A percentile compares a stretch with the other conserved stretches of the same genome.
Conservation (phyloP, 2,329 filamentous ascomycete genomes). For the Fusarium nurragi region DNA sequence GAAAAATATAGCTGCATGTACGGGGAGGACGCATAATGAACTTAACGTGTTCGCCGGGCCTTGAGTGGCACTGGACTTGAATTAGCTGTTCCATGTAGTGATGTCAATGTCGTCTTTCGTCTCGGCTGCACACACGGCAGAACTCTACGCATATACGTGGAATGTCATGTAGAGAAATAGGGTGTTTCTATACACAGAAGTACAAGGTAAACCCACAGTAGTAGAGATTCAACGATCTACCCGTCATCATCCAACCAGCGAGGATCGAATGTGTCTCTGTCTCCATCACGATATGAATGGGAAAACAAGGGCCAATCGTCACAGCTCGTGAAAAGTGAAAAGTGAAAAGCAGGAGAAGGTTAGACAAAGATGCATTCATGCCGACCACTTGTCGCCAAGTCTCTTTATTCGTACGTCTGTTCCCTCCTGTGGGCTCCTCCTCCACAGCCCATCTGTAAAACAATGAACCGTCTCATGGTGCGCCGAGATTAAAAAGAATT, state of each 20-base stretch:
- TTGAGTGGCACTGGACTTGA: slow-evolving; percentile 7
- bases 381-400: slow-evolving; percentile 15
- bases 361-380: slow-evolving; percentile 7
- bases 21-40: slow-evolving; percentile 28
- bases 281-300: not conserved
- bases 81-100: not conserved
- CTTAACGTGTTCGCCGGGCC: slow-evolving; percentile 19
- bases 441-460: slow-evolving; percentile 29
- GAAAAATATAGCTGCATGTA: slow-evolving; percentile 24
- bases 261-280: not conserved
- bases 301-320: not conserved
- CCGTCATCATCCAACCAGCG: slow-evolving; percentile 9
- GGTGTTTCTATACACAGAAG: slow-evolving; percentile 52
- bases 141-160: not conserved
- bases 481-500: slow-evolving; percentile 36
- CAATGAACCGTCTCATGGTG: slow-evolving; percentile 32
- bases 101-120: not conserved
- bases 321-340: slow-evolving; percentile 3
- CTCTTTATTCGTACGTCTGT: slow-evolving; percentile 28
- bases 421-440: slow-evolving; percentile 5
- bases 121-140: no score
- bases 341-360: no score
- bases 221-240: slow-evolving; percentile 27
- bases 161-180: slow-evolving; percentile 22
- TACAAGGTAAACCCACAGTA: slow-evolving; percentile 46